Evolutionary conservation across 192 early-diverging fungal genomes (phyloP), one percentile per base, ranked within the genome.

Genomic region (Podila minutissima): DNA sequence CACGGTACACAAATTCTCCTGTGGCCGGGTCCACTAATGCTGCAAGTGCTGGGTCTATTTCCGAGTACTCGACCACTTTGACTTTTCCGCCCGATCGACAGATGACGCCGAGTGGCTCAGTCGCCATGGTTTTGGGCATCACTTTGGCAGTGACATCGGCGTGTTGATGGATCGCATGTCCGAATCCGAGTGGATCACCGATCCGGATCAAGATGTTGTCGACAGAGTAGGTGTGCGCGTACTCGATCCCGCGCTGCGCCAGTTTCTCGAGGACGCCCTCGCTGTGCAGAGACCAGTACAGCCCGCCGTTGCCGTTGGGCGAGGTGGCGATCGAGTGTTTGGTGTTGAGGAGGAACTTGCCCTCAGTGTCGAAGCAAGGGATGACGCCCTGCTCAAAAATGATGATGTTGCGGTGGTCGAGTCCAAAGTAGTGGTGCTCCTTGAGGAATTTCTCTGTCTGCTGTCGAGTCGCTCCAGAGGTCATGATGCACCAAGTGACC

Each of bases 401-500:
- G 73, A 94, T 83, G 66, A 98, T 91, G 69, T 98, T 94, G 53
- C 90, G 76, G 13, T 62, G 55, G 26, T 86, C 71, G 46, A 98
- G 85, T 24, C 96, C 96, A 86, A 96, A 98, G 86, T 86, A 96
- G 64, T 89, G 75, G 68, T 93, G 75, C 35, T 93, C 82, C 50
- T 85, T 84, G 77, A 98, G 95, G 78, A 90, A 92, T 9, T 64
- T 62, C 31, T 87, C 86, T 26, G 95, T 97, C 3, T 90, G 88
- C 1, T 59, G 83, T 64, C 90, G 86, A 9, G 97, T 98, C 31
- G 97, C 94, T 32, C 92, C 96, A 48, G 95, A 95, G 59, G 94
- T 95, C 96, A 97, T 98, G 77, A 98, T 94, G 79, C 95, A 96
- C 95, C 96, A 98, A 15, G 96, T 95, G 63, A 98, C 93, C 28